Evolutionary conservation across 208 protist species (phyloP).

Genomic region (Perkinsela sp.): DNA sequence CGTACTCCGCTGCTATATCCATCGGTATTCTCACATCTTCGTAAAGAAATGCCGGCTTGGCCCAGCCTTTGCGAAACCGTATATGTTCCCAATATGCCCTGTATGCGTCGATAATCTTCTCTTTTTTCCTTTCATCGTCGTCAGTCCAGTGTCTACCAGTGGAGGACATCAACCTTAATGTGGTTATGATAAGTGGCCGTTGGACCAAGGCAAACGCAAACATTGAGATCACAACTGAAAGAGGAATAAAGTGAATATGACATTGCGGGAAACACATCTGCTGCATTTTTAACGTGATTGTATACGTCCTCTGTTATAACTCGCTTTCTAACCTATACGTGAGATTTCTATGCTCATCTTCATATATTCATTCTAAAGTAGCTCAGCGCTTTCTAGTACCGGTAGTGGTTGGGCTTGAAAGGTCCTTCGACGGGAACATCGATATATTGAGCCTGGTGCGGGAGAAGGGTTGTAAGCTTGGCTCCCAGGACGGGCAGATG

Average conservation of each 20-base stretch:
- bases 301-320: too few species aligned
- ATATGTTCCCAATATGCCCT: conserved; percentile 5
- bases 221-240: too few species aligned
- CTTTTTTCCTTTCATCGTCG: background rate
- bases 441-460: conserved; percentile 90
- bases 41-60: conserved; percentile 1
- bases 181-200: too few species aligned
- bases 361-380: background rate
- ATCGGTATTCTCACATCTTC: conserved; percentile 1
- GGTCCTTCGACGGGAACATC: conserved; percentile 78
- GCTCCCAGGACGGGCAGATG: conserved; percentile 86
- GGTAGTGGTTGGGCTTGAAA: conserved; percentile 93
- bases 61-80: conserved; percentile 4
- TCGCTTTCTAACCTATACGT: background rate
- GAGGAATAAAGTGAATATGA: too few species aligned
- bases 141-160: too few species aligned
- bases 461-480: conserved; percentile 80
- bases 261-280: too few species aligned
- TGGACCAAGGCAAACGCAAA: too few species aligned
- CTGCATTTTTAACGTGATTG: too few species aligned
- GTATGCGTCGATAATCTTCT: conserved; percentile 1
- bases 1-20: conserved; percentile 2
- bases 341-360: background rate
- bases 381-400: conserved; percentile 54
- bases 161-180: too few species aligned